Evolutionary conservation across 2,329 filamentous ascomycete species (phyloP).

Genomic region (Leptodontidium sp.): DNA sequence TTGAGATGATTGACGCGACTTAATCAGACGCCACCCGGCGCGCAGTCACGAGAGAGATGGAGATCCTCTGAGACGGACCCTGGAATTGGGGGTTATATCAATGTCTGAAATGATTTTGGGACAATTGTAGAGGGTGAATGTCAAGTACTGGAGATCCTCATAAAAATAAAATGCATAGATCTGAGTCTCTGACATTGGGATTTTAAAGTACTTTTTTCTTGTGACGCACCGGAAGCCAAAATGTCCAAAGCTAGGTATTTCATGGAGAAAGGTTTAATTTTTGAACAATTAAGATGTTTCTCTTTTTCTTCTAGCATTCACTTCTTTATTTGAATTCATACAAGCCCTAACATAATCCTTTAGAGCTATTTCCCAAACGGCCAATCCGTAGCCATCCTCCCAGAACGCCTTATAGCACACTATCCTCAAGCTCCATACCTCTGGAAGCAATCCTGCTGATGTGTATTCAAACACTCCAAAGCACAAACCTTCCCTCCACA

Average conservation of each 20-base stretch:
- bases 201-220: too few relatives aligned
- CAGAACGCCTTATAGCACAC: not conserved
- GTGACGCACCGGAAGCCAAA: too few relatives aligned
- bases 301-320: too few relatives aligned
- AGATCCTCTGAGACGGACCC: too few relatives aligned
- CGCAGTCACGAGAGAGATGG: too few relatives aligned
- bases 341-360: not conserved
- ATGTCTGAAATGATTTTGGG: not conserved
- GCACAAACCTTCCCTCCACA: conserved; percentile 83
- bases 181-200: too few relatives aligned
- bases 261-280: too few relatives aligned
- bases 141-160: too few relatives aligned
- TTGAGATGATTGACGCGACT: not conserved
- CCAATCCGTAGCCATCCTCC: not conserved
- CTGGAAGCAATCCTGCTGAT: conserved; percentile 75
- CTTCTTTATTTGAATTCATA: not conserved
- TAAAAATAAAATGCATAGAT: too few relatives aligned
- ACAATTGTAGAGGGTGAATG: not conserved
- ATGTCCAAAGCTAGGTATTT: too few relatives aligned
- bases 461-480: conserved; percentile 75
- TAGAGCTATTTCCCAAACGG: not conserved
- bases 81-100: not conserved
- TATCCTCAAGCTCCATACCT: conserved; percentile 59
- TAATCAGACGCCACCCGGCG: too few relatives aligned
- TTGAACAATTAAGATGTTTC: too few relatives aligned